phyloP scores from a whole-genome alignment of 2,329 filamentous ascomycete species.

The Pestalotiopsis sp. region DNA sequence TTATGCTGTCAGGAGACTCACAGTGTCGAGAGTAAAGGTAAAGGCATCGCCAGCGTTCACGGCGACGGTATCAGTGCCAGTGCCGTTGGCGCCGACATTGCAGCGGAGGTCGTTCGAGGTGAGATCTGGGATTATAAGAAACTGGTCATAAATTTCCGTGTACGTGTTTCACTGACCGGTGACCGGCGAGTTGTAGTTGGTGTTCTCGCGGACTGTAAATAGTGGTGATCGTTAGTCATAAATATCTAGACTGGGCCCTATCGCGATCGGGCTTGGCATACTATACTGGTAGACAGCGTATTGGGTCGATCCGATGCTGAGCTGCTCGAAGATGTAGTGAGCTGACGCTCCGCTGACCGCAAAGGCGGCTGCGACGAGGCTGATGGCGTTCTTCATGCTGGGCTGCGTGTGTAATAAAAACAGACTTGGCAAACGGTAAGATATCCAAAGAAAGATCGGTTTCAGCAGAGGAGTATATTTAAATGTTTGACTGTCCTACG shows the following conservation, averaged over 20 bases:
- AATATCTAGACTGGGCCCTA: not conserved
- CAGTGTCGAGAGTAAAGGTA: constrained; percentile 39
- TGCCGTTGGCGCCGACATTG: constrained; percentile 40
- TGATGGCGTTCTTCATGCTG: constrained; percentile 9
- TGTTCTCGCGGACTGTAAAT: constrained; percentile 43
- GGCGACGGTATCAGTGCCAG: constrained; percentile 34
- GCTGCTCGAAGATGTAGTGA: constrained; percentile 45
- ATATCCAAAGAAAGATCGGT: not conserved
- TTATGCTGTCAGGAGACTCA: constrained; percentile 17
- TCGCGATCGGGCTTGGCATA: constrained; percentile 10
- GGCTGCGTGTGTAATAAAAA: not conserved
- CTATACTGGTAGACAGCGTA: constrained; percentile 39
- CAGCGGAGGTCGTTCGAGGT: constrained; percentile 42
- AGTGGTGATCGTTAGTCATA: not conserved
- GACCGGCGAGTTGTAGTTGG: constrained; percentile 51
- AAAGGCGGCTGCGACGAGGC: constrained; percentile 25
- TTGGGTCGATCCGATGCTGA: constrained; percentile 34
- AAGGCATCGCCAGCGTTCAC: constrained; percentile 41
- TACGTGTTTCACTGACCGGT: constrained; percentile 30
- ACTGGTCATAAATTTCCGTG: too few relatives aligned
- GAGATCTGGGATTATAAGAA: constrained; percentile 32
- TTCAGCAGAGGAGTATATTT: constrained; percentile 1
- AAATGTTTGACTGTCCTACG: not conserved
- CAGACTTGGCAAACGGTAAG: not conserved
- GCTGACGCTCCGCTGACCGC: constrained; percentile 35